Conservation (phyloP, 2,329 filamentous ascomycete species). For the Hymenoscyphus repandus region DNA sequence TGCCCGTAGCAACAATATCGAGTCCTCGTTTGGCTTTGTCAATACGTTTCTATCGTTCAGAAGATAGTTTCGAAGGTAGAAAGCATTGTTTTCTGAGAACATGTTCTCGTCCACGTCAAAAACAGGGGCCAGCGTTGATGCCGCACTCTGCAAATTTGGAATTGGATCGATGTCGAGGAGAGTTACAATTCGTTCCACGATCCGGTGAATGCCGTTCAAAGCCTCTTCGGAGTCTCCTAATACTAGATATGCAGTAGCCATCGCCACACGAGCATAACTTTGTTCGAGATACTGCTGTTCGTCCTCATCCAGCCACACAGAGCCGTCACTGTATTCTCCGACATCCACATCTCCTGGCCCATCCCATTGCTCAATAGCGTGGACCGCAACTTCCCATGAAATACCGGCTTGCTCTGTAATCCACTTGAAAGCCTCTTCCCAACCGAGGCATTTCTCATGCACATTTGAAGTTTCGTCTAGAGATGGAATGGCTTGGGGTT, state of each 20-base stretch:
- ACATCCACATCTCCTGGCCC: slow-evolving; percentile 67
- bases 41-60: slow-evolving; percentile 56
- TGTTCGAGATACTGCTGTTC: slow-evolving; percentile 54
- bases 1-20: slow-evolving; percentile 56
- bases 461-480: slow-evolving; percentile 22
- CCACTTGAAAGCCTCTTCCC: slow-evolving; percentile 67
- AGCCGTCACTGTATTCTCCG: slow-evolving; percentile 48
- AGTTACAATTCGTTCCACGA: slow-evolving; percentile 53
- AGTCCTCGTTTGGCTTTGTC: slow-evolving; percentile 53
- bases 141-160: slow-evolving; percentile 44
- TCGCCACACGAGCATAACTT: slow-evolving; percentile 61
- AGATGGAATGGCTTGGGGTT: slow-evolving; percentile 14
- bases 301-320: slow-evolving; percentile 53
- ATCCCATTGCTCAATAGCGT: slow-evolving; percentile 65
- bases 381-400: slow-evolving; percentile 58
- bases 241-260: slow-evolving; percentile 65
- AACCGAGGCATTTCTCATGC: slow-evolving; percentile 49
- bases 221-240: slow-evolving; percentile 53
- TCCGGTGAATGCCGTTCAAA: slow-evolving; percentile 53
- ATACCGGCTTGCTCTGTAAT: slow-evolving; percentile 53
- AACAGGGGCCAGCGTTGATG: slow-evolving; percentile 42
- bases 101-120: slow-evolving; percentile 30
- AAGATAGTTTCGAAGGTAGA: slow-evolving; percentile 46
- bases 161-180: slow-evolving; percentile 57
- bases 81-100: slow-evolving; percentile 38